phyloP scores from a whole-genome alignment of 2,329 filamentous ascomycete species.

The Xylaria sp. region DNA sequence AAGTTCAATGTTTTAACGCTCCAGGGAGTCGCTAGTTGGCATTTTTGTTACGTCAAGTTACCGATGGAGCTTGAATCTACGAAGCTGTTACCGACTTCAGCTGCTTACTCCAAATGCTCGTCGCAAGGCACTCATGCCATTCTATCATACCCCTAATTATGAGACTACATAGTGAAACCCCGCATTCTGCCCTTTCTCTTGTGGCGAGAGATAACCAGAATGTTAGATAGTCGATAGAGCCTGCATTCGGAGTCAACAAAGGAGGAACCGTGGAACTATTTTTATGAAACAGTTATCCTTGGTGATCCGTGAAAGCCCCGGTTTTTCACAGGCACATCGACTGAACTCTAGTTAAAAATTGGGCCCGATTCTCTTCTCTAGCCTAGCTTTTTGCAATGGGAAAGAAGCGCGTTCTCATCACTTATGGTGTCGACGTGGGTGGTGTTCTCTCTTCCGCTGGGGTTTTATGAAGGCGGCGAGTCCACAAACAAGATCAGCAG shows the following conservation, averaged over 20 bases:
- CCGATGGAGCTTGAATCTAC: not conserved
- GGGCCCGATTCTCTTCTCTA: no score
- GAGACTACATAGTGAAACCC: not conserved
- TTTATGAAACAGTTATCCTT: not conserved
- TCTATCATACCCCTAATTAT: not conserved
- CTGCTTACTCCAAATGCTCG: not conserved
- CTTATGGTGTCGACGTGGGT: constrained; percentile 76
- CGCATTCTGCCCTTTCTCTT: not conserved
- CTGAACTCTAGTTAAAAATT: not conserved
- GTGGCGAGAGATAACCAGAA: not conserved
- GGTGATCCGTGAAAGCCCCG: not conserved
- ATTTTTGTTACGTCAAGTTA: not conserved
- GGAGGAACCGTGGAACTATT: not conserved
- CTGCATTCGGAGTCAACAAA: not conserved
- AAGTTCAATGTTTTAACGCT: not conserved
- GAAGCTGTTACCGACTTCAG: not conserved
- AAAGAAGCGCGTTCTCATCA: constrained; percentile 32
- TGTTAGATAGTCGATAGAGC: not conserved
- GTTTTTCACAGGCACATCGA: not conserved
- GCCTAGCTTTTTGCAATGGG: not conserved
- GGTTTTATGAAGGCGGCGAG: constrained; percentile 76
- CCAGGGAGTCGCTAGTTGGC: not conserved
- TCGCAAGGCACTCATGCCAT: not conserved
- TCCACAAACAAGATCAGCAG: constrained; percentile 73
- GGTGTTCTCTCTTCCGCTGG: constrained; percentile 79